These are phyloP conservation scores for Luvunga scandens DNA, from an alignment of 345 rosid species.

Conservation along the genomic window DNA sequence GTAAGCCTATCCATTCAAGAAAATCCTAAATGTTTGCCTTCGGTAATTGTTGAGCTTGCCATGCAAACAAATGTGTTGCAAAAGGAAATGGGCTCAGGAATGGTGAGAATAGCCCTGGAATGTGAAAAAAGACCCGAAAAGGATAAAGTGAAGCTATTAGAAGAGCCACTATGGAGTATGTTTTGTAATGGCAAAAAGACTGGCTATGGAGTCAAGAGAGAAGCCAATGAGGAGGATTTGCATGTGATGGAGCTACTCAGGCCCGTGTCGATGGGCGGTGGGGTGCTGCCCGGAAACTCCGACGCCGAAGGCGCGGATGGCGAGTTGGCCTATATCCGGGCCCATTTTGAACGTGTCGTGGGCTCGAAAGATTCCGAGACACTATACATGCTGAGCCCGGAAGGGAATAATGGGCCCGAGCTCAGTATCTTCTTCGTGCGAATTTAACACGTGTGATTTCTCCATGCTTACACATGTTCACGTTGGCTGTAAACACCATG, in stretches of 20 bases:
- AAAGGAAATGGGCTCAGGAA: conserved; percentile 61
- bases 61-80: conserved; percentile 60
- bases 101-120: conserved; percentile 77
- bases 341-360: conserved; percentile 68
- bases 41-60: conserved; percentile 52
- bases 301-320: conserved; percentile 66
- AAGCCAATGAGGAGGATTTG: conserved; percentile 67
- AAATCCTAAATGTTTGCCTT: conserved; percentile 57
- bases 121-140: conserved; percentile 62
- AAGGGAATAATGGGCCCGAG: conserved; percentile 76
- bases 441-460: conserved; percentile 27
- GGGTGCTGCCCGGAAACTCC: conserved; percentile 66
- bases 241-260: conserved; percentile 71
- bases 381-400: conserved; percentile 79
- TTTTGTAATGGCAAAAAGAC: conserved; percentile 73
- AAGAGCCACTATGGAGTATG: conserved; percentile 84
- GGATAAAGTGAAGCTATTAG: conserved; percentile 45
- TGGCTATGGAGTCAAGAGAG: conserved; percentile 68
- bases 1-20: conserved; percentile 78
- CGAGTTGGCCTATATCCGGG: conserved; percentile 77
- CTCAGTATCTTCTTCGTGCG: conserved; percentile 77
- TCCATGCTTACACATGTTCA: not conserved
- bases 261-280: conserved; percentile 89
- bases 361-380: conserved; percentile 91
- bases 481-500: not conserved